Evolutionary conservation across 306 rosid genomes (phyloP), one percentile per base, ranked within the genome.

Genomic region (Pyrus bretschneideri): DNA sequence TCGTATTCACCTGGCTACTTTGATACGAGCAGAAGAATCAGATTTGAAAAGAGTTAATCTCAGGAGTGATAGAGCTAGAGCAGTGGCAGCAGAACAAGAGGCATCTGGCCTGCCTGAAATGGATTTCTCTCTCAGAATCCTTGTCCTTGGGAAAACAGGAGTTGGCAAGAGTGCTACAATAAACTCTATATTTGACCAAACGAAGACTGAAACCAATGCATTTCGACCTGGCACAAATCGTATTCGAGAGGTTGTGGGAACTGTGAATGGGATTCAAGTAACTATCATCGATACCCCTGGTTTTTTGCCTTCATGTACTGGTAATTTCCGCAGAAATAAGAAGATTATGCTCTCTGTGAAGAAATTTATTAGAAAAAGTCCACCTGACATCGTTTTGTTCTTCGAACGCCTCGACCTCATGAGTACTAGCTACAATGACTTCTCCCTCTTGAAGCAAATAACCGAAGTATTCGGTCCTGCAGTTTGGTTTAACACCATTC

Each of bases 91-190:
- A 67, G 85, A 96, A 61, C 96, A 87, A 74, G 96, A 91, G 82
- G 87, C 86, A 73, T 51, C 81, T 64, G 89, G 90, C 42, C 59
- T 73, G 46, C 92, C 91, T 40, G 87, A 86, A 66, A 70, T 84
- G 78, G 89, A 88, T 80, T 96, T 91, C 85, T 85, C 96, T 54
- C 75, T 92, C 85, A 87, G 89, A 81, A 89, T 96, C 88, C 99
- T 96, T 78, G 90, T 89, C 52, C 85, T 96, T 29, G 98, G 99
- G 45, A 96, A 88, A 84, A 91, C 98, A 35, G 99, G 99, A 79
- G 99, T 96, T 66, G 99, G 99, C 29, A 96, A 96, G 87, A 92
- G 99, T 89, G 99, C 99, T 70, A 96, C 99, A 8, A 91, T 96
- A 81, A 96, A 96, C 80, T 92, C 99, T 60, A 78, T 96, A 74